These are phyloP conservation scores for Coemansia umbellata DNA, from an alignment of 192 early-diverging fungal genomes.

Conservation along the genomic window DNA sequence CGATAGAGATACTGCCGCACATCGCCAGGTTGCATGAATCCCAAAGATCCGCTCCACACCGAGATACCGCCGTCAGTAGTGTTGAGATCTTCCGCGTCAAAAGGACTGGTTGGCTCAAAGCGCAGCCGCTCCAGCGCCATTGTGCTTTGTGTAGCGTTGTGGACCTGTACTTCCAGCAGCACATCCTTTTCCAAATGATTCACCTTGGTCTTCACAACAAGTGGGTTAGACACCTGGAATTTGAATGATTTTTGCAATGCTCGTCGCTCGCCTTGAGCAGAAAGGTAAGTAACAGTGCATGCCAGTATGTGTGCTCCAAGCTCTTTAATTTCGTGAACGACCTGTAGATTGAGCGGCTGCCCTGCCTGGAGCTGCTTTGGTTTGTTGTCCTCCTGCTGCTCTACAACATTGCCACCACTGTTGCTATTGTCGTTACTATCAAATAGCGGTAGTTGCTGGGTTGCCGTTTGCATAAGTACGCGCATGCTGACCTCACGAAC, in stretches of 20 bases:
- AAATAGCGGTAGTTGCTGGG: constrained; percentile 72
- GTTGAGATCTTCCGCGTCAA: constrained; percentile 53
- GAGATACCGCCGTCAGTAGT: constrained; percentile 2
- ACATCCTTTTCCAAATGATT: constrained; percentile 67
- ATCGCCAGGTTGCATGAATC: constrained; percentile 63
- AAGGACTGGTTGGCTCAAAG: constrained; percentile 78
- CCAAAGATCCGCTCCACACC: constrained; percentile 24
- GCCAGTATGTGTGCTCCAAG: constrained; percentile 87
- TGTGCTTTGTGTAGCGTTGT: constrained; percentile 72
- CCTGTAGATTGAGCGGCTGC: constrained; percentile 70
- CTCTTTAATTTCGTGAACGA: constrained; percentile 94
- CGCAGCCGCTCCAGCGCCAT: constrained; percentile 87
- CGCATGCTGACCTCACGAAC: constrained; percentile 73
- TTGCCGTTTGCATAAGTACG: constrained; percentile 82
- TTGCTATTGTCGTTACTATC: constrained; percentile 52
- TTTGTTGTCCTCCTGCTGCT: neutral
- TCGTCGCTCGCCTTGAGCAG: constrained; percentile 62
- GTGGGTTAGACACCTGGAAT: constrained; percentile 93
- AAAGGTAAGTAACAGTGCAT: constrained; percentile 79
- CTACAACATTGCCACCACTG: neutral
- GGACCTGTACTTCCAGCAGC: constrained; percentile 91
- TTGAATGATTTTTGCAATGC: constrained; percentile 90
- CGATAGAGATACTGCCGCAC: constrained; percentile 90
- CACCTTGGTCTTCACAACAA: constrained; percentile 94
- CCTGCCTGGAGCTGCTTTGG: constrained; percentile 56